Evolutionary conservation across 495 filamentous ascomycete species (phyloP).

Genomic region (Sporormia fimetaria): DNA sequence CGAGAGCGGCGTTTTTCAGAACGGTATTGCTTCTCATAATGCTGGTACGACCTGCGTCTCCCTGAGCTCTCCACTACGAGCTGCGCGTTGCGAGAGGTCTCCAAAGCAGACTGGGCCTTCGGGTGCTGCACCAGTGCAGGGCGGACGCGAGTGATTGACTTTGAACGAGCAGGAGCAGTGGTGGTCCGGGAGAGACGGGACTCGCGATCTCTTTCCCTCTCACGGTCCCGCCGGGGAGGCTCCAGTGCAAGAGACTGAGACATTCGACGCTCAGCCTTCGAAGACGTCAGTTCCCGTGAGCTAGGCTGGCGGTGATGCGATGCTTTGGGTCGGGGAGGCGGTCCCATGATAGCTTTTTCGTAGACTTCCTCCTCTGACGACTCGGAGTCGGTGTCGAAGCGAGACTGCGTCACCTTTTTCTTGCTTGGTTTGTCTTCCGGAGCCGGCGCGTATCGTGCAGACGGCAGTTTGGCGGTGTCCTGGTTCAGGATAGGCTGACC

Average conservation of each 20-base stretch:
- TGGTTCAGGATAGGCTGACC: slow-evolving; percentile 11
- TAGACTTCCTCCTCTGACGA: slow-evolving; percentile 16
- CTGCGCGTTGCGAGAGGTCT: slow-evolving; percentile 8
- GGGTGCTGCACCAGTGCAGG: slow-evolving; percentile 10
- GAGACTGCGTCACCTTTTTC: neutral
- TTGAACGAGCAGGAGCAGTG: slow-evolving; percentile 8
- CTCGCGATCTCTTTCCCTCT: slow-evolving; percentile 12
- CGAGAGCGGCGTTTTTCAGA: slow-evolving; percentile 1
- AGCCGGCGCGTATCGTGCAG: slow-evolving; percentile 4
- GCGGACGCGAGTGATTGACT: slow-evolving; percentile 4
- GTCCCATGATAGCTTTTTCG: slow-evolving; percentile 13
- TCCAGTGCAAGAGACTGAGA: slow-evolving; percentile 15
- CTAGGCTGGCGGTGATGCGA: slow-evolving; percentile 9
- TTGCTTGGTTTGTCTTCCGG: slow-evolving; percentile 6
- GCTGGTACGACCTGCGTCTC: slow-evolving; percentile 11
- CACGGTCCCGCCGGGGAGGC: no score
- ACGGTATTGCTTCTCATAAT: neutral
- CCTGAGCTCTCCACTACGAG: slow-evolving; percentile 12
- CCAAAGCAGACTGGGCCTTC: slow-evolving; percentile 10
- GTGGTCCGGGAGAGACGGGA: slow-evolving; percentile 5
- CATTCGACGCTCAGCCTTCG: slow-evolving; percentile 5
- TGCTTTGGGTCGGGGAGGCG: slow-evolving; percentile 8
- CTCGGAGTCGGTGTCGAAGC: slow-evolving; percentile 9
- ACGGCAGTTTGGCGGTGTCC: slow-evolving; percentile 1
- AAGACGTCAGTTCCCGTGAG: slow-evolving; percentile 10